A percentile compares a stretch with the other conserved stretches of the same genome.
phyloP scores from a whole-genome alignment of 2,329 filamentous ascomycete genomes.

The Ophiosphaerella korrae region DNA sequence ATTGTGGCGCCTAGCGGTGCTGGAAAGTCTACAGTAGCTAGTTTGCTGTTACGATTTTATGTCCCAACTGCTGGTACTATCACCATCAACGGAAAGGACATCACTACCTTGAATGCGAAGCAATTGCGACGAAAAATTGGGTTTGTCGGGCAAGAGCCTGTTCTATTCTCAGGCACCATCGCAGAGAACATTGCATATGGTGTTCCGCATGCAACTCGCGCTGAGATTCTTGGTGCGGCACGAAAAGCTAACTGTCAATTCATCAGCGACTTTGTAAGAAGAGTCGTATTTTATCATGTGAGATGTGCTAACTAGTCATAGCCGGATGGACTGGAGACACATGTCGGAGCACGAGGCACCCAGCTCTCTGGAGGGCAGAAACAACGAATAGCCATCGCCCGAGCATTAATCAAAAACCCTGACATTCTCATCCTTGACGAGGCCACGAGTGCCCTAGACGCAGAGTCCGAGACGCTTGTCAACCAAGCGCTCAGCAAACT shows the following conservation, averaged over 20 bases:
- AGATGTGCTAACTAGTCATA: slow-evolving; percentile 36
- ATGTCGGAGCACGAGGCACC: slow-evolving; percentile 87
- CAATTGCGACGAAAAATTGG: slow-evolving; percentile 90
- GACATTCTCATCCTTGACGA: slow-evolving; percentile 97
- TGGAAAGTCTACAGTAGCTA: slow-evolving; percentile 93
- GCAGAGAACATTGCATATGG: slow-evolving; percentile 93
- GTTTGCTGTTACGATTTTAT: slow-evolving; percentile 91
- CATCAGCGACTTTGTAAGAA: slow-evolving; percentile 82
- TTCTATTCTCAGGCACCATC: slow-evolving; percentile 84
- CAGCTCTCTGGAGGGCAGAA: slow-evolving; percentile 97
- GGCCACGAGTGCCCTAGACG: slow-evolving; percentile 90
- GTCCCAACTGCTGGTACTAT: slow-evolving; percentile 78
- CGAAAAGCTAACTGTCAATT: slow-evolving; percentile 94
- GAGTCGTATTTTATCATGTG: neutral
- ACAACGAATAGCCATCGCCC: slow-evolving; percentile 95
- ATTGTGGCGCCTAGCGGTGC: slow-evolving; percentile 96
- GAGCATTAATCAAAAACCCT: slow-evolving; percentile 91
- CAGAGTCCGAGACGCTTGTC: slow-evolving; percentile 94
- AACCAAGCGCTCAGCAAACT: slow-evolving; percentile 85
- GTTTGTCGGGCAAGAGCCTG: slow-evolving; percentile 93
- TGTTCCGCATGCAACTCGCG: slow-evolving; percentile 74
- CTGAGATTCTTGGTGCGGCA: slow-evolving; percentile 85
- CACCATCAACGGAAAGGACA: slow-evolving; percentile 81
- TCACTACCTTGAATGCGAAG: slow-evolving; percentile 88
- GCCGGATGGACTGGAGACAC: slow-evolving; percentile 92